These are phyloP conservation scores for Scytalidium lignicola DNA, from an alignment of 2,329 filamentous ascomycete genomes.

Conservation along the genomic window DNA sequence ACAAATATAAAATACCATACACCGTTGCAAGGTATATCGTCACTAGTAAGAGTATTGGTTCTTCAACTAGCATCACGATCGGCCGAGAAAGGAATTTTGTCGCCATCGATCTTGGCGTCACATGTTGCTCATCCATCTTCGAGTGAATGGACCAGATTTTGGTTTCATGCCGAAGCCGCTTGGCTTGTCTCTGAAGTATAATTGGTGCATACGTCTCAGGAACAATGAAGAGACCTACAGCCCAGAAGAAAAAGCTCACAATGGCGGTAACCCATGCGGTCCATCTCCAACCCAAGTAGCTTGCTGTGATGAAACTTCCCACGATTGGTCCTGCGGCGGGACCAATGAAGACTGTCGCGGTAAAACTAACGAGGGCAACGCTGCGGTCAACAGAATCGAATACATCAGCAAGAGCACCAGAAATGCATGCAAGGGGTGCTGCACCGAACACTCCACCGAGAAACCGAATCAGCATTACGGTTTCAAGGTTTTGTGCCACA, in stretches of 20 bases:
- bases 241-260: conserved; percentile 32
- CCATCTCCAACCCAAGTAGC: conserved; percentile 49
- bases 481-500: conserved; percentile 24
- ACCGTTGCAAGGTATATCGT: conserved; percentile 44
- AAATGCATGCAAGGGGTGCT: conserved; percentile 24
- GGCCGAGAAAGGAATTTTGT: conserved; percentile 23
- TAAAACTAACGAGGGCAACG: conserved; percentile 4
- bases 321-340: conserved; percentile 45
- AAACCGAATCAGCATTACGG: conserved; percentile 20
- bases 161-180: conserved; percentile 39
- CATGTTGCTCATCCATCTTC: conserved; percentile 34
- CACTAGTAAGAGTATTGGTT: conserved; percentile 38
- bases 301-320: conserved; percentile 41
- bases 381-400: conserved; percentile 9
- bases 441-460: conserved; percentile 19
- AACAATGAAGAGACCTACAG: conserved; percentile 35
- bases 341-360: conserved; percentile 5
- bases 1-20: conserved; percentile 30
- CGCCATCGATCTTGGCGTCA: conserved; percentile 49
- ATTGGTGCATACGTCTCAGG: conserved; percentile 44
- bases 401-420: conserved; percentile 14
- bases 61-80: conserved; percentile 13
- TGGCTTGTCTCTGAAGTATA: conserved; percentile 36
- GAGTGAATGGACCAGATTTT: conserved; percentile 47
- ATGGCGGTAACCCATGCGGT: conserved; percentile 49